Evolutionary conservation across 441 rosid species (phyloP), one percentile per base, ranked within the genome.

Genomic region (Iberis amara): DNA sequence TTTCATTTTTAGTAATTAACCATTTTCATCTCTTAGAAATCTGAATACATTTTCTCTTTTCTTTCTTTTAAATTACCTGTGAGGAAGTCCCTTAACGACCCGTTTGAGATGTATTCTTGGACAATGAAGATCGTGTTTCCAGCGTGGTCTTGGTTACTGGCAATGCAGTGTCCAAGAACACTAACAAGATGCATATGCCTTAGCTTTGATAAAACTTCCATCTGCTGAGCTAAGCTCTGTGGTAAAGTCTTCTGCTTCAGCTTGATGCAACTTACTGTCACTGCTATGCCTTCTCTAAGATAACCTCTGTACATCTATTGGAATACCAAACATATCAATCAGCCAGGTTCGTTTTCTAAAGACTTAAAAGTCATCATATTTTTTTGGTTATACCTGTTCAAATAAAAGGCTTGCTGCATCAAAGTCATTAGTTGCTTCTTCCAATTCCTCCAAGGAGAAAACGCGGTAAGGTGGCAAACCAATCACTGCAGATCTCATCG

Each of bases 101-200:
- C 94, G 6, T 79, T 81, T 6, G 88, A 68, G 43, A 86, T 47
- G 66, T 82, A 70, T 57, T 90, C 92, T 35, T 80, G 76, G 54
- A 90, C 78, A 11, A 86, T 65, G 38, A 82, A 90, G 51, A 79
- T 73, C 0, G 82, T 78, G 70, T 64, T 67, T 66, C 69, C 73
- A 11, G 73, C 55, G 15, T 72, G 91, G 28, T 86, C 94, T 69
- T 80, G 85, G 52, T 72, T 74, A 60, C 80, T 77, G 12, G 76
- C 88, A 7, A 83, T 71, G 67, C 91, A 83, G 55, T 91, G 95
- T 64, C 98, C 98, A 33, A 88, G 82, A 73, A 83, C 81, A 28
- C 94, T 83, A 52, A 77, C 89, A 77, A 91, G 68, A 70, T 88
- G 87, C 62, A 79, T 60, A 65, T 91, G 95, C 67, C 98, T 82